Conservation (phyloP, 805 yeast species). For the Wickerhamiella australiensis region DNA sequence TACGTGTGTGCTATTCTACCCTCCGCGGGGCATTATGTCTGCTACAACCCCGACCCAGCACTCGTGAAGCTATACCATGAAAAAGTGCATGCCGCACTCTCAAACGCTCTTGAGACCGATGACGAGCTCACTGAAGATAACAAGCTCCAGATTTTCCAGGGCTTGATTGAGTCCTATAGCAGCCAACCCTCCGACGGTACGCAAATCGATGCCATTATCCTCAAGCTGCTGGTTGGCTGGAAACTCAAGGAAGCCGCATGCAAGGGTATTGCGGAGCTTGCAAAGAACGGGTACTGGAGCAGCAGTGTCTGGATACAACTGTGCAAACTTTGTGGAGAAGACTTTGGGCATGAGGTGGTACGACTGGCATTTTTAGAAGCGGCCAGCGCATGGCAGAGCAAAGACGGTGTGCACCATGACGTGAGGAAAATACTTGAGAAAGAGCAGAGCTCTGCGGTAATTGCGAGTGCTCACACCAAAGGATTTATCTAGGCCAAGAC, state of each 20-base stretch:
- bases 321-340: constrained; percentile 15
- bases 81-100: constrained; percentile 33
- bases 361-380: constrained; percentile 38
- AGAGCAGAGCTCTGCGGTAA: constrained; percentile 42
- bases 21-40: constrained; percentile 40
- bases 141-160: constrained; percentile 14
- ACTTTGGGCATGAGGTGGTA: constrained; percentile 38
- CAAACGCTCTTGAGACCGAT: constrained; percentile 25
- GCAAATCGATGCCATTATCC: constrained; percentile 24
- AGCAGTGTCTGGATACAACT: constrained; percentile 13
- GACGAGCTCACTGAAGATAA: constrained; percentile 18
- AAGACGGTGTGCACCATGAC: constrained; percentile 15
- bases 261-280: constrained; percentile 30
- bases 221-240: constrained; percentile 41
- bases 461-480: constrained; percentile 16
- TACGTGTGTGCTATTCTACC: constrained; percentile 50
- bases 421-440: constrained; percentile 22
- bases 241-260: constrained; percentile 40
- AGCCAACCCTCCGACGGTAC: too few species aligned
- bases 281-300: constrained; percentile 12
- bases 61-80: constrained; percentile 28
- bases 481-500: not conserved
- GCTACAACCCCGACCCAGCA: constrained; percentile 28
- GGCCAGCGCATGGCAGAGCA: constrained; percentile 23
- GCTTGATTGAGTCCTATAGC: constrained; percentile 16